Conservation (phyloP, 495 filamentous ascomycete species). For the Aspergillus ostianus region DNA sequence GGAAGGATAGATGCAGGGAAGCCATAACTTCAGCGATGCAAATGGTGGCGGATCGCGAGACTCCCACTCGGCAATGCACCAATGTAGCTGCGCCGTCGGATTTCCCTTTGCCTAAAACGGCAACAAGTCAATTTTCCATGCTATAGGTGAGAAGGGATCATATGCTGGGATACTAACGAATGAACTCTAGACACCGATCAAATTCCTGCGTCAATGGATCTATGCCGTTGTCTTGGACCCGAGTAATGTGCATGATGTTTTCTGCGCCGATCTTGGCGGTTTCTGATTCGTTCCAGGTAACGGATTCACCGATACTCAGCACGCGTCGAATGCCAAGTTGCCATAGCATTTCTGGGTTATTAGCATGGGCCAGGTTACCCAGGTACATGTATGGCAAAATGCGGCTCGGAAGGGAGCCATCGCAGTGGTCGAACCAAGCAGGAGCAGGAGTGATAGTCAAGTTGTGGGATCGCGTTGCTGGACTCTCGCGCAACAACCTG, state of each 20-base stretch:
- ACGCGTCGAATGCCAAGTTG: conserved; percentile 82
- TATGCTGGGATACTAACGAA: conserved; percentile 59
- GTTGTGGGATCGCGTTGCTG: conserved; percentile 25
- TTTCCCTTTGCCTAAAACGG: conserved; percentile 66
- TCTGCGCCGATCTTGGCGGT: conserved; percentile 65
- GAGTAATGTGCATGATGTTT: conserved; percentile 73
- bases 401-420: conserved; percentile 86
- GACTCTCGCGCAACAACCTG: conserved; percentile 62
- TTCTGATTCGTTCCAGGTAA: conserved; percentile 72
- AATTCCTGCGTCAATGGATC: conserved; percentile 88
- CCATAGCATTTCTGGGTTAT: conserved; percentile 79
- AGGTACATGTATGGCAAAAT: conserved; percentile 95
- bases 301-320: conserved; percentile 88
- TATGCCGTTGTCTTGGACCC: conserved; percentile 95
- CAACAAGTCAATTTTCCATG: conserved; percentile 2
- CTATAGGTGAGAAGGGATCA: conserved; percentile 1
- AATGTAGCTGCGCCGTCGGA: conserved; percentile 76
- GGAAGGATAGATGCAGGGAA: conserved; percentile 73
- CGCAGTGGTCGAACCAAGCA: conserved; percentile 77
- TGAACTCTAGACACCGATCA: conserved; percentile 83
- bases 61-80: conserved; percentile 94
- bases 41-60: conserved; percentile 92
- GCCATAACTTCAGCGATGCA: conserved; percentile 98
- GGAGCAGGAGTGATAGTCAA: conserved; percentile 53
- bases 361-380: conserved; percentile 87